phyloP scores from a whole-genome alignment of 2,329 filamentous ascomycete species.

The Blastomyces gilchristii region DNA sequence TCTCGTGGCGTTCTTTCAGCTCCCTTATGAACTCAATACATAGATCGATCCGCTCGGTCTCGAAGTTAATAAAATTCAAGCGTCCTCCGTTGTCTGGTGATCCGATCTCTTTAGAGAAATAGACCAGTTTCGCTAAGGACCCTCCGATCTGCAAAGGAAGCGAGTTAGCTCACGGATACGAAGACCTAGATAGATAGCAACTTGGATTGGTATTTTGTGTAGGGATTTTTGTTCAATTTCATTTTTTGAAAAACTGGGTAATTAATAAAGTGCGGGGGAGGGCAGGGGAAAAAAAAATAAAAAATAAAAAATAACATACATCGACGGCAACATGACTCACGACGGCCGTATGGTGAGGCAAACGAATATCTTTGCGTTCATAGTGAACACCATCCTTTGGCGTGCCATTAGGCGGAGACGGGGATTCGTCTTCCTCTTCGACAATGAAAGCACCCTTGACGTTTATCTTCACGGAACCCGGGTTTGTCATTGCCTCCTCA shows the following conservation, averaged over 20 bases:
- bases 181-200: background rate
- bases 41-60: constrained; percentile 87
- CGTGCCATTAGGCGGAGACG: constrained; percentile 20
- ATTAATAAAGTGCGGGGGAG: background rate
- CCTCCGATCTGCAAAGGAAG: constrained; percentile 65
- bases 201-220: background rate
- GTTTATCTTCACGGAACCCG: constrained; percentile 78
- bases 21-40: constrained; percentile 86
- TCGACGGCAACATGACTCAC: constrained; percentile 97
- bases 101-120: constrained; percentile 82
- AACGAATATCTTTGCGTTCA: constrained; percentile 85
- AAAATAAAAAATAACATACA: constrained; percentile 47
- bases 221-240: background rate
- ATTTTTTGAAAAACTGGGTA: background rate
- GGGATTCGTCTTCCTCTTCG: constrained; percentile 57
- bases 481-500: constrained; percentile 45
- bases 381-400: constrained; percentile 50
- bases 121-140: constrained; percentile 90
- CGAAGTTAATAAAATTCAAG: constrained; percentile 90
- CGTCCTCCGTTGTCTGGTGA: constrained; percentile 74
- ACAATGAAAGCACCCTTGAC: constrained; percentile 95
- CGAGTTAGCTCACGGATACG: background rate
- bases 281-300: constrained; percentile 1
- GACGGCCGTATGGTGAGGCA: constrained; percentile 88
- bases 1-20: constrained; percentile 70